A percentile compares a stretch with the other conserved stretches of the same genome.
Evolutionary conservation across 140 eudicot genomes (phyloP).

Genomic region (Erigeron philadelphicus): DNA sequence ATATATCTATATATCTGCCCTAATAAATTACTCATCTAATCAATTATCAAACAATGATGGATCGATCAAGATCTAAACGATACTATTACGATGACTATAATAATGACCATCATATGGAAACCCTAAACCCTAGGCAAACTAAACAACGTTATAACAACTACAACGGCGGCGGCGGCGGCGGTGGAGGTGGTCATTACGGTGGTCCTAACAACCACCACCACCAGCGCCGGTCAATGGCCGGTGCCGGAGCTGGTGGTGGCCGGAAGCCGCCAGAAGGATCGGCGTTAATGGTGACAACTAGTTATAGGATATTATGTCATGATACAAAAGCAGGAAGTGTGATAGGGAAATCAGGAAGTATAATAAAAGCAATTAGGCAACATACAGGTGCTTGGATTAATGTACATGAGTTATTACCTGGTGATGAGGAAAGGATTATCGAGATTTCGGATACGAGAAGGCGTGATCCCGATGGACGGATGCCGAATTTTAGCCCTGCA

Average conservation of each 20-base stretch:
- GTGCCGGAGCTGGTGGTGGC: slow-evolving; percentile 36
- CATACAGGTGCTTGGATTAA: slow-evolving; percentile 98
- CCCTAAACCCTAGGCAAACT: slow-evolving; percentile 33
- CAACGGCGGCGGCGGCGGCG: slow-evolving; percentile 28
- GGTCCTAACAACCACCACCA: slow-evolving; percentile 40
- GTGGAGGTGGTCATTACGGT: slow-evolving; percentile 32
- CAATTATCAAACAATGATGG: slow-evolving; percentile 10
- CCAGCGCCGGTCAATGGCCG: slow-evolving; percentile 30
- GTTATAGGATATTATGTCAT: slow-evolving; percentile 79
- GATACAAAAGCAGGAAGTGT: slow-evolving; percentile 93
- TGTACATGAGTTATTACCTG: slow-evolving; percentile 72
- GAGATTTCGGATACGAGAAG: slow-evolving; percentile 91
- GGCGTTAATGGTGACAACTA: slow-evolving; percentile 69
- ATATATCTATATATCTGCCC: not conserved
- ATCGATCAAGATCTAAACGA: slow-evolving; percentile 18
- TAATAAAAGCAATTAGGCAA: slow-evolving; percentile 85
- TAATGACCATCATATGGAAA: slow-evolving; percentile 37
- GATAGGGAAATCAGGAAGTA: slow-evolving; percentile 92
- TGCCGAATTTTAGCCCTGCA: slow-evolving; percentile 90
- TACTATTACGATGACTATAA: slow-evolving; percentile 26
- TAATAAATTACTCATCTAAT: not conserved
- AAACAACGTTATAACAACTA: slow-evolving; percentile 38
- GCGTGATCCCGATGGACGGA: slow-evolving; percentile 86
- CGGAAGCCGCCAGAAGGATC: slow-evolving; percentile 40
- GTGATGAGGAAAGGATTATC: slow-evolving; percentile 91